Evolutionary conservation across 768 basidiomycete genomes (phyloP).

Genomic region (Rhodosporidiobolus sp.): DNA sequence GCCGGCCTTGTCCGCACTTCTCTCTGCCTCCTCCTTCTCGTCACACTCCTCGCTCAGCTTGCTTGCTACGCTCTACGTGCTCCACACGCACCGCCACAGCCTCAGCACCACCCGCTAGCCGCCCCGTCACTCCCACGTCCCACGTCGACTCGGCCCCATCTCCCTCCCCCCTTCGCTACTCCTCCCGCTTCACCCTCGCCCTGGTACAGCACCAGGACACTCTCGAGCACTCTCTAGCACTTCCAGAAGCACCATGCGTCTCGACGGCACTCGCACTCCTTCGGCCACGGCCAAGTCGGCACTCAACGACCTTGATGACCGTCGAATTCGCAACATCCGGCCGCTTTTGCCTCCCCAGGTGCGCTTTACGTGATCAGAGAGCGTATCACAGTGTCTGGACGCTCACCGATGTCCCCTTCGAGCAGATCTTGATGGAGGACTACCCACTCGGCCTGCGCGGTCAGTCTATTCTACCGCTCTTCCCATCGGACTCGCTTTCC

Average conservation of each 20-base stretch:
- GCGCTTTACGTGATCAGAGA: neutral
- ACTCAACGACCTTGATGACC: constrained; percentile 40
- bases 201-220: no score
- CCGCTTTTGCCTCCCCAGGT: constrained; percentile 44
- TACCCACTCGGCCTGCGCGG: constrained; percentile 51
- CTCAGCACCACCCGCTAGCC: no score
- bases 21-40: no score
- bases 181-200: neutral
- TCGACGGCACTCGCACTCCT: constrained; percentile 23
- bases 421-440: constrained; percentile 55
- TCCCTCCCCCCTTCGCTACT: neutral
- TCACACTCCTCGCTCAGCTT: no score
- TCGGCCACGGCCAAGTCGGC: constrained; percentile 15
- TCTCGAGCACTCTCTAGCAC: constrained; percentile 1
- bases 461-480: neutral
- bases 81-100: no score
- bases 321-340: constrained; percentile 38
- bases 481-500: no score
- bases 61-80: no score
- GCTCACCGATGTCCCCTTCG: no score
- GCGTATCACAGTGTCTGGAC: no score
- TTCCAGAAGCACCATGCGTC: constrained; percentile 3
- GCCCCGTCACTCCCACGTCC: neutral
- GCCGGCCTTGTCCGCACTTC: no score
- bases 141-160: neutral